Conservation (phyloP, 2,329 filamentous ascomycete genomes). For the Didymella keratinophila region DNA sequence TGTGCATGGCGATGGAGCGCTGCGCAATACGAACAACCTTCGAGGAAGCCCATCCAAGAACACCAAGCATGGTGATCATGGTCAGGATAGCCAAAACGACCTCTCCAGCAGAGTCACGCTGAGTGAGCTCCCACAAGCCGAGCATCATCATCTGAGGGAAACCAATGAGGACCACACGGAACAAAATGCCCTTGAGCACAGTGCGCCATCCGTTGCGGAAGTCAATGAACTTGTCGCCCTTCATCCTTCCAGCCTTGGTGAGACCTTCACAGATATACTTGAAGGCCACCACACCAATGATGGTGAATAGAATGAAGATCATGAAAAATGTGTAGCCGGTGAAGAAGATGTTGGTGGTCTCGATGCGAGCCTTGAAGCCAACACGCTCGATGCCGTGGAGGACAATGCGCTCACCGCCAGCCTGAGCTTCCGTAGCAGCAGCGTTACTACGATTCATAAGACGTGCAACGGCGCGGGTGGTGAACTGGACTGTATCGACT, state of each 20-base stretch:
- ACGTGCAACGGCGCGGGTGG: conserved; percentile 37
- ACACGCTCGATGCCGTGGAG: conserved; percentile 89
- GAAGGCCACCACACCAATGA: conserved; percentile 76
- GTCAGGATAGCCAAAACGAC: conserved; percentile 89
- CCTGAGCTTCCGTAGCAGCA: conserved; percentile 46
- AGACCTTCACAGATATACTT: conserved; percentile 82
- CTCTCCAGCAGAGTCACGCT: conserved; percentile 83
- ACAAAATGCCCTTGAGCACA: conserved; percentile 91
- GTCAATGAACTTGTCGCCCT: conserved; percentile 84
- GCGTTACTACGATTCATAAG: conserved; percentile 58
- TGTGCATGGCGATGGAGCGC: conserved; percentile 88
- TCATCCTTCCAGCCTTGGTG: conserved; percentile 78
- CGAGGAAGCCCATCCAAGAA: conserved; percentile 83
- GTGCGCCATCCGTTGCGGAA: conserved; percentile 95
- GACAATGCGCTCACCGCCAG: conserved; percentile 51
- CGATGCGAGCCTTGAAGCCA: conserved; percentile 83
- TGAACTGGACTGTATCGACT: conserved; percentile 28
- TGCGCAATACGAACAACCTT: conserved; percentile 91
- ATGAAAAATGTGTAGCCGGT: conserved; percentile 90
- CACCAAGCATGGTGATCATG: conserved; percentile 78
- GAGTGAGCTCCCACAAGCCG: conserved; percentile 92
- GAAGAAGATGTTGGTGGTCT: conserved; percentile 91
- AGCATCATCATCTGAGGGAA: conserved; percentile 91
- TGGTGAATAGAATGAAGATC: conserved; percentile 78
- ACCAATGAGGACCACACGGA: conserved; percentile 86